A percentile compares a stretch with the other conserved stretches of the same genome.
Conservation (phyloP, 495 filamentous ascomycete genomes). For the Penicillium manginii region DNA sequence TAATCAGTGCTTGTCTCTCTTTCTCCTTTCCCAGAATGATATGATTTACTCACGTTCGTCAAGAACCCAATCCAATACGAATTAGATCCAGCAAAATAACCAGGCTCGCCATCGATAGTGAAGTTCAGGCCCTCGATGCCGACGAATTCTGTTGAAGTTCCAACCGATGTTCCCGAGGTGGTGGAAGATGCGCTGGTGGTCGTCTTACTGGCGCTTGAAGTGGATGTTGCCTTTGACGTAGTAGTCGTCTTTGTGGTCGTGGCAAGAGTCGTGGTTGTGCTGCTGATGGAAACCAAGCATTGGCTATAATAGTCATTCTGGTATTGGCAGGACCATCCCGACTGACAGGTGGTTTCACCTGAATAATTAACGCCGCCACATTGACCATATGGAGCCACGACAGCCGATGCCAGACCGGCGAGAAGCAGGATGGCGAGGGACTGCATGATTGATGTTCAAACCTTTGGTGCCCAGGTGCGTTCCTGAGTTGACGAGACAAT, state of each 20-base stretch:
- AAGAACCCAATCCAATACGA: constrained; percentile 77
- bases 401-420: constrained; percentile 26
- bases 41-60: constrained; percentile 39
- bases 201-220: constrained; percentile 1
- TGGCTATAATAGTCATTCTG: constrained; percentile 46
- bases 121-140: constrained; percentile 58
- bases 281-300: constrained; percentile 26
- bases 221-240: constrained; percentile 12
- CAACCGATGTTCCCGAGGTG: not conserved
- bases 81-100: constrained; percentile 72
- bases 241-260: constrained; percentile 15
- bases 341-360: constrained; percentile 31
- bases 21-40: no score
- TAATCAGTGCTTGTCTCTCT: no score
- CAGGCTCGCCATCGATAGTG: constrained; percentile 62
- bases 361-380: constrained; percentile 38
- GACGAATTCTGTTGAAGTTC: constrained; percentile 36
- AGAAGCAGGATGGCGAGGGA: constrained; percentile 19
- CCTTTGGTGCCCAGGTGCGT: no score
- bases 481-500: not conserved
- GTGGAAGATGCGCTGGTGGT: not conserved
- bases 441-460: constrained; percentile 10
- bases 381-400: constrained; percentile 37
- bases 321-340: constrained; percentile 36
- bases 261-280: constrained; percentile 16